Conservation (phyloP, 139 green algal species). For the Picochlorum sp. region DNA sequence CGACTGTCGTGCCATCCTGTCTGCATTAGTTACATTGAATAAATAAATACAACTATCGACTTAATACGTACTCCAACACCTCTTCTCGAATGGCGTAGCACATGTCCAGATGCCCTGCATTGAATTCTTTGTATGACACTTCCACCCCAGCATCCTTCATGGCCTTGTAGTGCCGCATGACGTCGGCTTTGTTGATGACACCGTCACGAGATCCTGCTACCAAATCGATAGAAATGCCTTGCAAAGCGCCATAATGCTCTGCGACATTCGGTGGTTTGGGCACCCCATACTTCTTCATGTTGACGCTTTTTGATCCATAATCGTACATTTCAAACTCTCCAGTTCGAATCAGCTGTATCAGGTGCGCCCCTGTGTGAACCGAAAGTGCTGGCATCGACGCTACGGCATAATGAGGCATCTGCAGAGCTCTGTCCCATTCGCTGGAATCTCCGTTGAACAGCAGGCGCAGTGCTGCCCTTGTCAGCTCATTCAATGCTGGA, state of each 20-base stretch:
- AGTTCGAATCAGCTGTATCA: constrained; percentile 29
- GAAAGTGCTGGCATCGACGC: constrained; percentile 76
- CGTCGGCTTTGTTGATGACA: constrained; percentile 59
- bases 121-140: constrained; percentile 72
- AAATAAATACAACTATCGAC: constrained; percentile 24
- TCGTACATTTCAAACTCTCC: constrained; percentile 75
- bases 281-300: constrained; percentile 55
- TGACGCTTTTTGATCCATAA: constrained; percentile 52
- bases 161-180: constrained; percentile 43
- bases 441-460: constrained; percentile 56
- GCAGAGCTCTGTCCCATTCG: constrained; percentile 74
- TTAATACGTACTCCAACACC: constrained; percentile 41
- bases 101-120: constrained; percentile 85
- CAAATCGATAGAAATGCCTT: constrained; percentile 73
- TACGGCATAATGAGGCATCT: constrained; percentile 81
- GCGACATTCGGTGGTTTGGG: constrained; percentile 53
- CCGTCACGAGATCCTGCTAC: constrained; percentile 65
- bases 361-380: constrained; percentile 44
- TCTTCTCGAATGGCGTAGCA: constrained; percentile 67
- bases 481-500: constrained; percentile 43
- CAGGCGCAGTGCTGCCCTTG: constrained; percentile 18
- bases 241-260: constrained; percentile 54
- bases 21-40: constrained; percentile 5
- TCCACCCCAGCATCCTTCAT: constrained; percentile 49
- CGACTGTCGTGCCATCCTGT: neutral